A percentile compares a stretch with the other conserved stretches of the same genome.
Conservation (phyloP, 2,329 filamentous ascomycete species). For the Cadophora sp. region DNA sequence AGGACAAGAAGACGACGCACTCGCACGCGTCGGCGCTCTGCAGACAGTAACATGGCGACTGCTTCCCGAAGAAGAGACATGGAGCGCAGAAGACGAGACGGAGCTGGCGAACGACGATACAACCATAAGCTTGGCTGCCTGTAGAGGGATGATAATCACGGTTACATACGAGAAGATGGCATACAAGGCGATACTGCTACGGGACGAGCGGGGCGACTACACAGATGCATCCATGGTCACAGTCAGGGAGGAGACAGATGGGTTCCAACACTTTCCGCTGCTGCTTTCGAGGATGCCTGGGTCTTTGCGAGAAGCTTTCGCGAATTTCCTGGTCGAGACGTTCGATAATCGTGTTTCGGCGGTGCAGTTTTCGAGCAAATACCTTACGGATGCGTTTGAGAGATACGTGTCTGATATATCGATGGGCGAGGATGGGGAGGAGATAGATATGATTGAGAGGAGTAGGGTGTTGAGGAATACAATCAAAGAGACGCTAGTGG, state of each 20-base stretch:
- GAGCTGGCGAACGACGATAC: conserved; percentile 32
- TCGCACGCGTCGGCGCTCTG: conserved; percentile 50
- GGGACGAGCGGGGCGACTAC: conserved; percentile 23
- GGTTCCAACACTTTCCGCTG: conserved; percentile 52
- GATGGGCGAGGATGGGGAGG: conserved; percentile 33
- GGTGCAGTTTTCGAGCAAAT: conserved; percentile 47
- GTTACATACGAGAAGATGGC: conserved; percentile 43
- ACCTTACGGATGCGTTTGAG: conserved; percentile 46
- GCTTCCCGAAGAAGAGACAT: conserved; percentile 49
- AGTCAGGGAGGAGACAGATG: conserved; percentile 25
- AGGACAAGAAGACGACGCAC: conserved; percentile 44
- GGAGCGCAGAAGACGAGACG: conserved; percentile 36
- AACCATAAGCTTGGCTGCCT: conserved; percentile 25
- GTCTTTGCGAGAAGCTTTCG: conserved; percentile 50
- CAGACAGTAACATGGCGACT: conserved; percentile 51
- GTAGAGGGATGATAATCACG: conserved; percentile 38
- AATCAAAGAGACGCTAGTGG: conserved; percentile 40
- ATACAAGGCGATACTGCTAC: conserved; percentile 42
- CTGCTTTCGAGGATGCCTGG: conserved; percentile 54
- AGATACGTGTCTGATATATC: conserved; percentile 41
- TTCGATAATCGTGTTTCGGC: conserved; percentile 52
- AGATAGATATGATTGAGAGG: conserved; percentile 25
- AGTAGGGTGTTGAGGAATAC: conserved; percentile 31
- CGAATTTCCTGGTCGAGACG: conserved; percentile 50
- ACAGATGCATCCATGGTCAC: conserved; percentile 29